Percentiles rank a stretch among this genome's conserved stretches.
These are phyloP conservation scores for Ploettnerulaceae sp. DNA, from an alignment of 2,329 filamentous ascomycete species.

Conservation along the genomic window DNA sequence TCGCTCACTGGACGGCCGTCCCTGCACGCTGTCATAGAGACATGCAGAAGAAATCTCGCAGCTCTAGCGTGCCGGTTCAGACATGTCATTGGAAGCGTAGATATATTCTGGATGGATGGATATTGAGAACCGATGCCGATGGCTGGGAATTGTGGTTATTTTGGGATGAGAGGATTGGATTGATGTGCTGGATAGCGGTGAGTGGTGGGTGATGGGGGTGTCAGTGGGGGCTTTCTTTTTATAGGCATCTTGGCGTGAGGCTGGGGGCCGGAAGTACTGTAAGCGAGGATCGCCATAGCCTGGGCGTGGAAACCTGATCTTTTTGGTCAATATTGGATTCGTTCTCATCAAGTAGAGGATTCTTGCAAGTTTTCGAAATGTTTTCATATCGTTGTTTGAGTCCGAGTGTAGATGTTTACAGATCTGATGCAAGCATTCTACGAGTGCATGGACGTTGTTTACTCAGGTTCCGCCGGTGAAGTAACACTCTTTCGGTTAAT, in stretches of 20 bases:
- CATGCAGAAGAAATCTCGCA: neutral
- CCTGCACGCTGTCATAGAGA: neutral
- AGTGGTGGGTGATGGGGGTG: neutral
- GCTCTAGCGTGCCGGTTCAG: neutral
- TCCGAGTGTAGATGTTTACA: neutral
- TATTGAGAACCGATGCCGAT: neutral
- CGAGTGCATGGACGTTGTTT: no score
- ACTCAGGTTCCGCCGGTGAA: no score
- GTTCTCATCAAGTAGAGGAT: neutral
- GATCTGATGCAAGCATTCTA: neutral
- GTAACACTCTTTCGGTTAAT: no score
- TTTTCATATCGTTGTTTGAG: neutral
- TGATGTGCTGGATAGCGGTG: neutral
- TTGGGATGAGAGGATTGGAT: conserved; percentile 1
- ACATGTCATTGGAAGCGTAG: no score
- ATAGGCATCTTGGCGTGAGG: conserved; percentile 5
- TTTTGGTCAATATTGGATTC: neutral
- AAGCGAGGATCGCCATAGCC: neutral
- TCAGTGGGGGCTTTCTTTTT: no score
- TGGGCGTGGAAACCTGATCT: no score
- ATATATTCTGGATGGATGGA: no score
- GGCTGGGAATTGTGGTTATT: conserved; percentile 4
- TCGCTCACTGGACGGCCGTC: neutral
- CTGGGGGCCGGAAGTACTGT: neutral
- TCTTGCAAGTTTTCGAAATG: neutral